phyloP scores from a whole-genome alignment of 345 rosid genomes.

The Lagerstroemia speciosa region DNA sequence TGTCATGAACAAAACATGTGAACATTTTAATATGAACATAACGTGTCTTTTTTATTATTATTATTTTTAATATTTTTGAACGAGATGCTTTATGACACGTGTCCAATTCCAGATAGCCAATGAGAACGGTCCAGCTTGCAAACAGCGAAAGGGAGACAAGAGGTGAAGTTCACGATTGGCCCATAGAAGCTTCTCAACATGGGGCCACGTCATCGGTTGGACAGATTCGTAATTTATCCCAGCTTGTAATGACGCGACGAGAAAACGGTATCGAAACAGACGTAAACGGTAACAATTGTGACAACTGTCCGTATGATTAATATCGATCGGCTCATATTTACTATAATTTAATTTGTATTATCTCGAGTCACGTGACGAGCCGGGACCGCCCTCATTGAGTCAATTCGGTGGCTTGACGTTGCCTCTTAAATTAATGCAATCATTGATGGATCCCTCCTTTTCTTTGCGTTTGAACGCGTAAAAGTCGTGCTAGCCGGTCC shows the following conservation, averaged over 20 bases:
- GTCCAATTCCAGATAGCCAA: background rate
- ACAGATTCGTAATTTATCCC: no score
- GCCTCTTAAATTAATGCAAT: slow-evolving; percentile 1
- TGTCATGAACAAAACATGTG: background rate
- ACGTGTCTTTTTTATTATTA: background rate
- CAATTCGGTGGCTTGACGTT: background rate
- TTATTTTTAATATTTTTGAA: no score
- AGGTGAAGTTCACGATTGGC: background rate
- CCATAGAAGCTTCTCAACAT: background rate
- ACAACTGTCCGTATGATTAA: no score
- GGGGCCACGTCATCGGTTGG: background rate
- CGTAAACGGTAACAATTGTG: no score
- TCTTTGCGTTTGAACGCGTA: background rate
- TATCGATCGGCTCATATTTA: no score
- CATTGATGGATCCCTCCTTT: background rate
- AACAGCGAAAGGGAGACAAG: background rate
- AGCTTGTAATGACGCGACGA: no score
- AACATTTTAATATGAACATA: background rate
- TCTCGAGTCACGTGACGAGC: no score
- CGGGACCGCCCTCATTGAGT: no score
- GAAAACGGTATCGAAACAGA: no score
- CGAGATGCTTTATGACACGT: no score
- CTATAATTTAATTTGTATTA: no score
- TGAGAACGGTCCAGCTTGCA: background rate
- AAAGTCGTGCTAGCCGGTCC: background rate